These are phyloP conservation scores for Entrophospora sp. DNA, from an alignment of 192 early-diverging fungal genomes.

Conservation along the genomic window DNA sequence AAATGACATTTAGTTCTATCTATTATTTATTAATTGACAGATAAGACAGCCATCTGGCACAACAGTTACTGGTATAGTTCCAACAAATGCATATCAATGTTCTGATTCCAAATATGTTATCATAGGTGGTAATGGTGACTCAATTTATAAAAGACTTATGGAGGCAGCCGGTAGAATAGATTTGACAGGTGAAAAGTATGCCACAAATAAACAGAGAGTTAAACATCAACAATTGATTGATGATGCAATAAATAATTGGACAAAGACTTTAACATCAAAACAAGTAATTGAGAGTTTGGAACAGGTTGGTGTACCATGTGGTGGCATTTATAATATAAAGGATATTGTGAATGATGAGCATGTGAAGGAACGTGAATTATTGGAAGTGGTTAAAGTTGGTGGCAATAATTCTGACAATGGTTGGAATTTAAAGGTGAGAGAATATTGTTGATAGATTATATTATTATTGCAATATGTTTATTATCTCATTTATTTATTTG, in stretches of 20 bases:
- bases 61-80: conserved; percentile 43
- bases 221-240: conserved; percentile 32
- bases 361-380: conserved; percentile 33
- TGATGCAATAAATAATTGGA: conserved; percentile 36
- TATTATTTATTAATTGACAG: not conserved
- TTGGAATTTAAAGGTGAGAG: conserved; percentile 33
- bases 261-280: conserved; percentile 22
- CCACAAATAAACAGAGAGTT: conserved; percentile 36
- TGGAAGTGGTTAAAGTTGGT: conserved; percentile 32
- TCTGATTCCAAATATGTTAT: conserved; percentile 39
- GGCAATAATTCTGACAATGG: conserved; percentile 26
- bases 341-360: conserved; percentile 42
- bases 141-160: conserved; percentile 41
- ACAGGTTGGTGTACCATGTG: conserved; percentile 36
- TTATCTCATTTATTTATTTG: not conserved
- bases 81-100: conserved; percentile 39
- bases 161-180: conserved; percentile 32
- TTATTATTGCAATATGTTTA: not conserved
- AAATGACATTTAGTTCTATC: too few relatives aligned
- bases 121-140: conserved; percentile 44
- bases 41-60: conserved; percentile 44
- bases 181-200: conserved; percentile 33
- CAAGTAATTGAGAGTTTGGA: conserved; percentile 28
- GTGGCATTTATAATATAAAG: conserved; percentile 39
- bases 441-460: not conserved